phyloP scores from a whole-genome alignment of 192 early-diverging fungal genomes.

The Coemansia sp. region DNA sequence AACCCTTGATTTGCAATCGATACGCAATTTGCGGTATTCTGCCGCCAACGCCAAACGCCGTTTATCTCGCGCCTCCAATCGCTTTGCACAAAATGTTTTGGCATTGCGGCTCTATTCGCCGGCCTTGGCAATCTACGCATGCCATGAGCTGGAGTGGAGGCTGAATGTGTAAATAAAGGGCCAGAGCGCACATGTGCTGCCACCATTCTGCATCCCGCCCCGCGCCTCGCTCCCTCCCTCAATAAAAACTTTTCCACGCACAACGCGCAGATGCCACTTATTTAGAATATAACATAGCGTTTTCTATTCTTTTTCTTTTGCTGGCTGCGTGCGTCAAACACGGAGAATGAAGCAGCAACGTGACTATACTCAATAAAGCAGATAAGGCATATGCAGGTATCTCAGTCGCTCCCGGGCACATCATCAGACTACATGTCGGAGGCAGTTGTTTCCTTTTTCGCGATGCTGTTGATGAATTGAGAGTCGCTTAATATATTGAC shows the following conservation, averaged over 20 bases:
- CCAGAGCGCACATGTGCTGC: slow-evolving; percentile 10
- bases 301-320: slow-evolving; percentile 8
- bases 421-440: slow-evolving; percentile 15
- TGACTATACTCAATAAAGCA: slow-evolving; percentile 27
- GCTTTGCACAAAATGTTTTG: no score
- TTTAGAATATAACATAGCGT: slow-evolving; percentile 10
- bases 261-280: slow-evolving; percentile 12
- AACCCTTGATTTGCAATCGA: not conserved
- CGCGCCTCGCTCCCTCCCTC: slow-evolving; percentile 5
- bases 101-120: not conserved
- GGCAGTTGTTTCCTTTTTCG: not conserved
- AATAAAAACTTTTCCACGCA: slow-evolving; percentile 15
- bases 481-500: not conserved
- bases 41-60: not conserved
- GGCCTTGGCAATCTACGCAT: slow-evolving; percentile 4
- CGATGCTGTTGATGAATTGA: not conserved
- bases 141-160: slow-evolving; percentile 2
- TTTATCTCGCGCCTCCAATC: not conserved
- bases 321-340: slow-evolving; percentile 1
- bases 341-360: slow-evolving; percentile 15
- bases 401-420: slow-evolving; percentile 11
- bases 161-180: slow-evolving; percentile 16
- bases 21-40: not conserved
- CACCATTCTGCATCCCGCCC: slow-evolving; percentile 14
- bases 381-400: slow-evolving; percentile 20